Evolutionary conservation across 2,329 filamentous ascomycete species (phyloP).

Genomic region (Paramyrothecium sp.): DNA sequence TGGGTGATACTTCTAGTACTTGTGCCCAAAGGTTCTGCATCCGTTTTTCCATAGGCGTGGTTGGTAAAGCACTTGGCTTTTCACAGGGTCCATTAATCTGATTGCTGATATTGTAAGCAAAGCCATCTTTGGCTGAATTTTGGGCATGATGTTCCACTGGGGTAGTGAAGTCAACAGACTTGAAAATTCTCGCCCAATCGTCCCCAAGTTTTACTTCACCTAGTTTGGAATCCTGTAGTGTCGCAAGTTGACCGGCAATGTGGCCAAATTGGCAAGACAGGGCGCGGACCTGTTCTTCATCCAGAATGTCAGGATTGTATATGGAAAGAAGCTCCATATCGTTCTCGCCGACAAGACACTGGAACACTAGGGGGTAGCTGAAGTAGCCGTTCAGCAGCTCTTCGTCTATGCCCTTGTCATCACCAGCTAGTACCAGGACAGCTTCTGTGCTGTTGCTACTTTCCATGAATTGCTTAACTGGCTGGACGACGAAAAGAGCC

Average conservation of each 20-base stretch:
- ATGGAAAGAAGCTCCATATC: not conserved
- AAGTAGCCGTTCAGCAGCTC: not conserved
- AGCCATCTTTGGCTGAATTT: too few relatives aligned
- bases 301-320: not conserved
- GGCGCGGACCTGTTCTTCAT: not conserved
- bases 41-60: conserved; percentile 15
- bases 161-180: too few relatives aligned
- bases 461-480: not conserved
- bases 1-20: not conserved
- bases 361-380: not conserved
- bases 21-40: conserved; percentile 8
- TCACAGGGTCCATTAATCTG: too few relatives aligned
- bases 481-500: not conserved
- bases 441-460: not conserved
- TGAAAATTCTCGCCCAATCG: too few relatives aligned
- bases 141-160: too few relatives aligned
- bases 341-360: not conserved
- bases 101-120: too few relatives aligned
- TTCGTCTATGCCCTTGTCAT: not conserved
- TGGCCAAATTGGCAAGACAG: not conserved
- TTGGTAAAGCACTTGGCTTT: conserved; percentile 11
- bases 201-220: too few relatives aligned
- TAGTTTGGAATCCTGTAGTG: too few relatives aligned
- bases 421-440: not conserved
- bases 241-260: not conserved